Conservation (phyloP, 148 eudicot species). For the Euryodendron excelsum region DNA sequence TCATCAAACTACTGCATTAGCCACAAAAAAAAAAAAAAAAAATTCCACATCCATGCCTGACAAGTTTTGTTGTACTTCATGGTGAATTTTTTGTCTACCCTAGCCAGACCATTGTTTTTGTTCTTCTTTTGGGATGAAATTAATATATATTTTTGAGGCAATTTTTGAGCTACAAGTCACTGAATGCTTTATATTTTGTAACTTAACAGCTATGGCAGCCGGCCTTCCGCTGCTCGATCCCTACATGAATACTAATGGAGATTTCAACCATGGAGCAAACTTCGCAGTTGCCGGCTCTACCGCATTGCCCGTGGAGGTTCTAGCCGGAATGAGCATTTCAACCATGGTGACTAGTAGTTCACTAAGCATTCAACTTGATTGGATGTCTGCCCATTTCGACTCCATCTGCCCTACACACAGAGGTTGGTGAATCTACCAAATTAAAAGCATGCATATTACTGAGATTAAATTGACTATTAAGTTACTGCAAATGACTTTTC, state of each 20-base stretch:
- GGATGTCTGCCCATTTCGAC: background rate
- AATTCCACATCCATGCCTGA: too few species aligned
- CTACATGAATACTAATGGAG: background rate
- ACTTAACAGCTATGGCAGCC: background rate
- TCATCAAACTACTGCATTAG: too few species aligned
- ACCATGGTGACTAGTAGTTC: background rate
- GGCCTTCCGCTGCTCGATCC: background rate
- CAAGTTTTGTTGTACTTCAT: too few species aligned
- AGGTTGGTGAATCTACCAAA: background rate
- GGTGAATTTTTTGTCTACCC: too few species aligned
- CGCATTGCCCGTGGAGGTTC: background rate
- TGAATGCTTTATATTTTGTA: background rate
- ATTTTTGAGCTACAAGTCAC: too few species aligned
- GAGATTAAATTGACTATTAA: too few species aligned
- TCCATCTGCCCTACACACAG: background rate
- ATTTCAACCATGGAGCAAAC: background rate
- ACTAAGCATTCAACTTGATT: background rate
- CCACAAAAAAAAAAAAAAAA: too few species aligned
- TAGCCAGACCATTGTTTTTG: too few species aligned
- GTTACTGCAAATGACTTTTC: too few species aligned
- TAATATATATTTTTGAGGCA: too few species aligned
- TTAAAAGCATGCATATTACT: background rate
- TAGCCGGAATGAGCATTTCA: background rate
- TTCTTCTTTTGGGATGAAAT: too few species aligned
- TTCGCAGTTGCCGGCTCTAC: slow-evolving; percentile 5